These are phyloP conservation scores for Fusarium sp. DNA, from an alignment of 2,329 filamentous ascomycete genomes.

Conservation along the genomic window DNA sequence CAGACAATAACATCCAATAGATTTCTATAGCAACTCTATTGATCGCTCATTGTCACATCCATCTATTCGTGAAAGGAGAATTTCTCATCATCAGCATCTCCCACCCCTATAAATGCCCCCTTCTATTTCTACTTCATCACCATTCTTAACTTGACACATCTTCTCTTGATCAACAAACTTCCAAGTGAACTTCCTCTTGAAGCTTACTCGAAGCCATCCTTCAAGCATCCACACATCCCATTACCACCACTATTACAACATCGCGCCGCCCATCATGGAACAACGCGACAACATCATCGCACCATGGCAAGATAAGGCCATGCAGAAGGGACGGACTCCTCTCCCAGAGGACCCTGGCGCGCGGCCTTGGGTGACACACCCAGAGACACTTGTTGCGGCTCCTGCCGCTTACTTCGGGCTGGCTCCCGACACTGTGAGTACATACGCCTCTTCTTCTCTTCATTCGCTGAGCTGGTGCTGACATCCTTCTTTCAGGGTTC, in stretches of 20 bases:
- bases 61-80: background rate
- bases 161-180: background rate
- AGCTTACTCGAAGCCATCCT: background rate
- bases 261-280: background rate
- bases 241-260: background rate
- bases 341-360: conserved; percentile 8
- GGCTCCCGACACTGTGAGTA: background rate
- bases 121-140: background rate
- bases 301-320: conserved; percentile 10
- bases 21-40: background rate
- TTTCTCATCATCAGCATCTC: background rate
- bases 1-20: background rate
- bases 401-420: background rate
- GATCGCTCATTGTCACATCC: background rate
- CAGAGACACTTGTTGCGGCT: background rate
- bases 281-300: background rate
- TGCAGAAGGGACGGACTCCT: conserved; percentile 3
- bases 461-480: background rate
- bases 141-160: background rate
- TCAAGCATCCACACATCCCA: background rate
- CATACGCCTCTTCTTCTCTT: background rate
- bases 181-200: background rate
- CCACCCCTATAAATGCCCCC: background rate
- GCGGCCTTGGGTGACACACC: background rate
- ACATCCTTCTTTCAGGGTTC: background rate